A percentile compares a stretch with the other conserved stretches of the same genome.
These are phyloP conservation scores for Pythium phragmitis DNA, from an alignment of 352 stramenopile genomes.

Conservation along the genomic window DNA sequence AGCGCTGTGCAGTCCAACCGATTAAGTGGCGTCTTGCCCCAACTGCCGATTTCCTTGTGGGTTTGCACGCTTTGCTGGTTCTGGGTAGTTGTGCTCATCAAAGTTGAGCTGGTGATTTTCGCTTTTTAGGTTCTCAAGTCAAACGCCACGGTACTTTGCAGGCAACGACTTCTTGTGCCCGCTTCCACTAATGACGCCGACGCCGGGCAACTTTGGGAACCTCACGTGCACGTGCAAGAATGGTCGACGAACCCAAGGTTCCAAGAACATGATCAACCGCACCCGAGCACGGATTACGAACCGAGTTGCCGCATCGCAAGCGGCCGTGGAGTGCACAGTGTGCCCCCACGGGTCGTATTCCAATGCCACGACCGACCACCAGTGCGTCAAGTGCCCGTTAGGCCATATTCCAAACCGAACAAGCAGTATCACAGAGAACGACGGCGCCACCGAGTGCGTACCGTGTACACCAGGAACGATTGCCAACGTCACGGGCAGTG, in stretches of 20 bases:
- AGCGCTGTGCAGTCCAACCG: constrained; percentile 26
- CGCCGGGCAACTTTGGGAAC: not conserved
- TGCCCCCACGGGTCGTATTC: constrained; percentile 45
- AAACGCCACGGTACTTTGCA: constrained; percentile 15
- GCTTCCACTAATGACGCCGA: constrained; percentile 15
- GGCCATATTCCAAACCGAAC: constrained; percentile 24
- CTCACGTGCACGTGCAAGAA: constrained; percentile 23
- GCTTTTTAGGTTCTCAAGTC: not conserved
- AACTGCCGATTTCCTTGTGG: constrained; percentile 20
- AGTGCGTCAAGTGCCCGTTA: constrained; percentile 40
- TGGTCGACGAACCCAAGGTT: constrained; percentile 1
- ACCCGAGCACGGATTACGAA: no score
- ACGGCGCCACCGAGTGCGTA: constrained; percentile 27
- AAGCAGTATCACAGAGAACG: not conserved
- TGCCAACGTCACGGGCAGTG: constrained; percentile 30
- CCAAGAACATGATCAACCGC: not conserved
- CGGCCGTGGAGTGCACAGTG: constrained; percentile 26
- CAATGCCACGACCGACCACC: constrained; percentile 42
- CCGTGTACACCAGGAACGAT: constrained; percentile 51
- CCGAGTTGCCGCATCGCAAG: constrained; percentile 10
- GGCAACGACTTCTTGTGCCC: constrained; percentile 32
- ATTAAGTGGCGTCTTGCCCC: constrained; percentile 17
- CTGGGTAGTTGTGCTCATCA: not conserved
- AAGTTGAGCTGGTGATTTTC: not conserved
- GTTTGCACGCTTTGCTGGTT: not conserved